These are phyloP conservation scores for Aspergillus aculeatus DNA, from an alignment of 2,329 filamentous ascomycete genomes.

Conservation along the genomic window DNA sequence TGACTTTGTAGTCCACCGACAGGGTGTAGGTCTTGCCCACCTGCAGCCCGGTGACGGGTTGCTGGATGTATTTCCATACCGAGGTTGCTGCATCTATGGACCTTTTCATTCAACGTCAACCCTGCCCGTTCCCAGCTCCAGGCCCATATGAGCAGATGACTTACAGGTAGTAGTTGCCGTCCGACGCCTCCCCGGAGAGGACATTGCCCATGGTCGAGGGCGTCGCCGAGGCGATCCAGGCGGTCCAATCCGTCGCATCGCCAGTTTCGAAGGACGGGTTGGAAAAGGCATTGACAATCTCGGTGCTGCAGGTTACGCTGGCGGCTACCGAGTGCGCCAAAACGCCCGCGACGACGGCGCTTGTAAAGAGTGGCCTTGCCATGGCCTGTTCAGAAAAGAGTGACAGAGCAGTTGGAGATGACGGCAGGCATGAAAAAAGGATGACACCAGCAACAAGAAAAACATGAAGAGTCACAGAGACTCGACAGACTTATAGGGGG, in stretches of 20 bases:
- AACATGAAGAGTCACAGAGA: too few species aligned
- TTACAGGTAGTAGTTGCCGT: neutral
- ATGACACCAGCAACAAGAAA: too few species aligned
- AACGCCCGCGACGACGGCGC: neutral
- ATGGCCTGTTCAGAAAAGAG: neutral
- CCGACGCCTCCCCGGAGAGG: neutral
- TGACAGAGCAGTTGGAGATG: neutral
- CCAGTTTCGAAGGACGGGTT: neutral
- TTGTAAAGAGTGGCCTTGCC: neutral
- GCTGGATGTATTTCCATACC: neutral
- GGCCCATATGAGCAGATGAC: neutral
- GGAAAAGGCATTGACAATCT: neutral
- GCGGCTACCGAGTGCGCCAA: neutral
- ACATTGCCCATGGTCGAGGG: neutral
- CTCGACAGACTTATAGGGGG: too few species aligned
- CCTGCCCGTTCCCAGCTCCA: neutral
- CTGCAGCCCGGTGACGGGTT: neutral
- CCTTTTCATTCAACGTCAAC: neutral
- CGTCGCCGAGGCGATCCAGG: neutral
- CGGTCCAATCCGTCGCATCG: neutral
- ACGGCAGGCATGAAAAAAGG: neutral
- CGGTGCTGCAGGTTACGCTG: neutral
- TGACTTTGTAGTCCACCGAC: neutral
- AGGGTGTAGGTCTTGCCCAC: neutral
- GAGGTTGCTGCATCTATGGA: neutral